Base-by-base conservation (phyloP, 1,284 basidiomycete species). In the Polyporus tsugae region DNA sequence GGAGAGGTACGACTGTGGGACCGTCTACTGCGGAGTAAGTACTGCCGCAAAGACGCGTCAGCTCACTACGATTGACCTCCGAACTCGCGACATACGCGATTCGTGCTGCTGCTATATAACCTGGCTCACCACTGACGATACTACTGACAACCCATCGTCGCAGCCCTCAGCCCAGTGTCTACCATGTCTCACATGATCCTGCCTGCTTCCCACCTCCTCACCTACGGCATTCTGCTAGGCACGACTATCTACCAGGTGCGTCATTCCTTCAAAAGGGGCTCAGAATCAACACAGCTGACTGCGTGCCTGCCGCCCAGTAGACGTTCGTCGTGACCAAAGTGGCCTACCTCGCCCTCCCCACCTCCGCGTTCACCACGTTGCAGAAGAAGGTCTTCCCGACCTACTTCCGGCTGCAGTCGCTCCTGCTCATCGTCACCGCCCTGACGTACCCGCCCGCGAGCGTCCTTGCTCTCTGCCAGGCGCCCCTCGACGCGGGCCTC, bases 361-460 rank as follows among this genome's bases (percentile, higher is more conserved):
- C 46, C 46, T 49, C 46, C 22, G 46, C 46, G 46, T 49, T 49
- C 22, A 49, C 46, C 46, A 49, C 22, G 46, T 22, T 49, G 9
- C 46, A 49, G 22, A 49, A 49, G 46, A 49, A 25, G 46, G 46
- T 49, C 46, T 49, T 49, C 46, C 46, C 46, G 2, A 22, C 25
- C 46, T 49, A 49, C 46, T 49, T 49, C 46, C 46, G 13, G 46
- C n/a, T 49, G 46, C 46, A 49, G 22, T 49, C 46, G 19, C 46
- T 49, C 46, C 46, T 49, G 7, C 7, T 49, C 22, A 22, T 25
- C 46, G 46, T 22, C 22, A 49, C 46, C 46, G 46, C 22, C 46
- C 10, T 49, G 3, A 49, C 46, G 46, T 49, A 49, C 46, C 46
- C 46, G 22, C 46, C 46, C 46, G 22, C 46, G 46, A 49, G 46